A percentile compares a stretch with the other conserved stretches of the same genome.
These are phyloP conservation scores for Aureobasidium vineae DNA, from an alignment of 2,329 filamentous ascomycete genomes.

Conservation along the genomic window DNA sequence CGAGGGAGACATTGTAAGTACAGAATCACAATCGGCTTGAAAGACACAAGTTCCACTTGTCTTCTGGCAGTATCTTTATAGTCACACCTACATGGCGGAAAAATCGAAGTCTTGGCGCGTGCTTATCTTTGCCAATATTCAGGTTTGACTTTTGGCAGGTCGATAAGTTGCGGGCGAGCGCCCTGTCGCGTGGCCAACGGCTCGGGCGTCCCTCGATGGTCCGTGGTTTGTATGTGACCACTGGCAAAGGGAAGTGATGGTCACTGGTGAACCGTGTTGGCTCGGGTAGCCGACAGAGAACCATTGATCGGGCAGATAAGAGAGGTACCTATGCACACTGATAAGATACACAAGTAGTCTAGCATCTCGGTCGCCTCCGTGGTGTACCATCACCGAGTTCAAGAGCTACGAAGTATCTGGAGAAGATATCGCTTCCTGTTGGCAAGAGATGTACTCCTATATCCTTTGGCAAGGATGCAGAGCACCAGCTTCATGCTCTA, in stretches of 20 bases:
- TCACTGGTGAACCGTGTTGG: background rate
- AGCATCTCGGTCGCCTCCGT: conserved; percentile 11
- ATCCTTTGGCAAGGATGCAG: background rate
- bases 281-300: background rate
- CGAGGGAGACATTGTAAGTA: conserved; percentile 13
- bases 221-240: background rate
- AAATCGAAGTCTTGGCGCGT: conserved; percentile 7
- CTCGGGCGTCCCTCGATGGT: background rate
- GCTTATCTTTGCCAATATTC: conserved; percentile 15
- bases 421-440: background rate
- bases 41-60: background rate
- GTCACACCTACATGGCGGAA: background rate
- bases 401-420: background rate
- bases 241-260: background rate
- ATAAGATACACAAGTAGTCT: background rate
- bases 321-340: background rate
- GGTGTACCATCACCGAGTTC: background rate
- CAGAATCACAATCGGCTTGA: background rate
- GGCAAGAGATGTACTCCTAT: background rate
- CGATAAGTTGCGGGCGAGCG: conserved; percentile 1
- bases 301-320: conserved; percentile 15
- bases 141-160: conserved; percentile 16
- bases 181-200: conserved; percentile 15
- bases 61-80: conserved; percentile 8
- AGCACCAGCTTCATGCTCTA: background rate